Percentiles rank a stretch among this genome's conserved stretches.
Evolutionary conservation across 257 asterid species (phyloP).

Genomic region (Plantago ovata): DNA sequence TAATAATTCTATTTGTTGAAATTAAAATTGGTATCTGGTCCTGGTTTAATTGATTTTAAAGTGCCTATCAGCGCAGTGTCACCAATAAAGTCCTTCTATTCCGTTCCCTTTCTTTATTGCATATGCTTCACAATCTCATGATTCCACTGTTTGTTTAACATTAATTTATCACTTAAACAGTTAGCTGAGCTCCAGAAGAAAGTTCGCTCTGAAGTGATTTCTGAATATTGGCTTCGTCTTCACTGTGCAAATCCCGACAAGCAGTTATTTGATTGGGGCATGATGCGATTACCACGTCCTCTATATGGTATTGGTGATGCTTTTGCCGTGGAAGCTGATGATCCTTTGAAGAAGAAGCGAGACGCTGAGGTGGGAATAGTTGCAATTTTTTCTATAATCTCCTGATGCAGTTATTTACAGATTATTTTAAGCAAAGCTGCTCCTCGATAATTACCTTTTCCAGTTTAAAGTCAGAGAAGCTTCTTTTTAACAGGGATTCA

Average conservation of each 20-base stretch:
- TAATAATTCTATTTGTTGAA: conserved; percentile 37
- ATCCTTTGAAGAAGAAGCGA: conserved; percentile 90
- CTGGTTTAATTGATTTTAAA: conserved; percentile 2
- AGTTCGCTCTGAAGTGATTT: conserved; percentile 84
- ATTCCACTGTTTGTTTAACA: conserved; percentile 15
- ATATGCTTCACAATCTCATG: not conserved
- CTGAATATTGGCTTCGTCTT: conserved; percentile 94
- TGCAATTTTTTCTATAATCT: conserved; percentile 4
- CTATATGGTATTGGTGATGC: conserved; percentile 93
- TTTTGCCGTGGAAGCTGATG: conserved; percentile 81
- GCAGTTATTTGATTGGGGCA: conserved; percentile 98
- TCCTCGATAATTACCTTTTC: too few species aligned
- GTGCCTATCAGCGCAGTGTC: not conserved
- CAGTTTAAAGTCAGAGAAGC: too few species aligned
- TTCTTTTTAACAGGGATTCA: too few species aligned
- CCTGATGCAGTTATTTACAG: conserved; percentile 1
- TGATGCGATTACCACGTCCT: conserved; percentile 84
- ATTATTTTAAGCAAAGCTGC: not conserved
- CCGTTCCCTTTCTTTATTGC: not conserved
- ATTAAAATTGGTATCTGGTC: conserved; percentile 4
- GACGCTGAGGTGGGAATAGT: conserved; percentile 68
- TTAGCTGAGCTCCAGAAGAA: conserved; percentile 74
- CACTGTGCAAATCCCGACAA: conserved; percentile 79
- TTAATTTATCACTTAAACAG: conserved; percentile 40
- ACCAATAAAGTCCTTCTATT: too few species aligned